Conservation (phyloP, 2,329 filamentous ascomycete genomes). For the Diaporthe capsici region DNA sequence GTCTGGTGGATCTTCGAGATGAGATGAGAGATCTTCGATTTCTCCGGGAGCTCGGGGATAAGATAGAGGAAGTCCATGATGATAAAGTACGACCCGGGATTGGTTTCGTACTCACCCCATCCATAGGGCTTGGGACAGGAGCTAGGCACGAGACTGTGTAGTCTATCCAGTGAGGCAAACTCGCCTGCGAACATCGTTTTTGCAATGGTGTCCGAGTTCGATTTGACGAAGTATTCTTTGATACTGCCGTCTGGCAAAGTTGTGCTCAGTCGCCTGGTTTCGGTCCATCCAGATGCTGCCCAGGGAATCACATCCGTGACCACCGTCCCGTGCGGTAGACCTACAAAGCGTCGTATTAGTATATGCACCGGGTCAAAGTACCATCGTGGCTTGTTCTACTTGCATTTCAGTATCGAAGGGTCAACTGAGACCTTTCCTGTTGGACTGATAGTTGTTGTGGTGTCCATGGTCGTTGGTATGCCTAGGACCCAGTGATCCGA, state of each 20-base stretch:
- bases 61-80: constrained; percentile 27
- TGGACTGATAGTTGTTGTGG: background rate
- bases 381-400: background rate
- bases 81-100: constrained; percentile 17
- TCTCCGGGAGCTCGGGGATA: background rate
- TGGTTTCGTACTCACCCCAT: constrained; percentile 13
- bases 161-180: constrained; percentile 6
- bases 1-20: constrained; percentile 8
- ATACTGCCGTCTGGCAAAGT: background rate
- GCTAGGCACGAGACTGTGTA: background rate
- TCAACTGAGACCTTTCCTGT: background rate
- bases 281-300: constrained; percentile 21
- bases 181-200: background rate
- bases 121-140: constrained; percentile 18
- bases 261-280: constrained; percentile 14
- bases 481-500: no score
- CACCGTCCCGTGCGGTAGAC: background rate
- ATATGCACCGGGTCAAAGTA: background rate
- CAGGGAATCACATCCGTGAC: background rate
- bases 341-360: background rate
- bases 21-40: background rate
- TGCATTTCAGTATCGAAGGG: background rate
- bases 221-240: constrained; percentile 26
- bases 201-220: background rate
- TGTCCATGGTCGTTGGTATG: no score